Conservation (phyloP, 352 stramenopile species). For the Lagenidium giganteum region DNA sequence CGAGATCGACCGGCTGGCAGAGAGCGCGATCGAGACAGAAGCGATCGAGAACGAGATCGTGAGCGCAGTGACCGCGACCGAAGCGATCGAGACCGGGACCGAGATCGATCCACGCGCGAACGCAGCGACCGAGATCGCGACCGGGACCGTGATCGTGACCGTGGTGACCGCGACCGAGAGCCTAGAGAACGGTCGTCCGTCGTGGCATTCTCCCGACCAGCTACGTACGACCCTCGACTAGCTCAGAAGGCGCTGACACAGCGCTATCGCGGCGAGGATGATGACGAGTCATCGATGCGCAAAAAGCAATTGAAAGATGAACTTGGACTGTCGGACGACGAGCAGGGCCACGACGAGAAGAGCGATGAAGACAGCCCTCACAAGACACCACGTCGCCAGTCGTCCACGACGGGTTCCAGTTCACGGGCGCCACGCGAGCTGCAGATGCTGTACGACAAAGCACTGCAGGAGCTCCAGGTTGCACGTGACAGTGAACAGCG, state of each 20-base stretch:
- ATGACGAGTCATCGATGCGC: slow-evolving; percentile 36
- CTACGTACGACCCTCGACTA: slow-evolving; percentile 76
- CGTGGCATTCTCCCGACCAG: slow-evolving; percentile 72
- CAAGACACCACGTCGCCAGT: slow-evolving; percentile 7
- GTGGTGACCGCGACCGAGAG: slow-evolving; percentile 25
- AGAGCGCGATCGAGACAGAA: slow-evolving; percentile 25
- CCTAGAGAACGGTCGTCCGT: slow-evolving; percentile 6
- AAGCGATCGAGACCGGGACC: slow-evolving; percentile 16
- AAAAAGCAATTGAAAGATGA: slow-evolving; percentile 75
- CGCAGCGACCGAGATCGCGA: slow-evolving; percentile 12
- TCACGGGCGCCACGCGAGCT: slow-evolving; percentile 14
- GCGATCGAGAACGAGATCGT: slow-evolving; percentile 23
- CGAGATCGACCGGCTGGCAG: slow-evolving; percentile 20
- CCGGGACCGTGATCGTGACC: slow-evolving; percentile 25
- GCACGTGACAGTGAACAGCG: slow-evolving; percentile 66
- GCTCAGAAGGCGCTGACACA: slow-evolving; percentile 47
- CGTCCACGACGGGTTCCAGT: slow-evolving; percentile 15
- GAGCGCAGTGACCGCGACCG: slow-evolving; percentile 21
- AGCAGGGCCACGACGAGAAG: slow-evolving; percentile 16
- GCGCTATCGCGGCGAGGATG: slow-evolving; percentile 26
- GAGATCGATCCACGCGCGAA: slow-evolving; percentile 14
- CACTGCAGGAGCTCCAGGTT: slow-evolving; percentile 49
- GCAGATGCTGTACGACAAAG: slow-evolving; percentile 41
- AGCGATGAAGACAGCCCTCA: slow-evolving; percentile 3
- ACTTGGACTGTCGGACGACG: slow-evolving; percentile 71